Conservation (phyloP, 441 rosid genomes). For the Gossypium aridum region DNA sequence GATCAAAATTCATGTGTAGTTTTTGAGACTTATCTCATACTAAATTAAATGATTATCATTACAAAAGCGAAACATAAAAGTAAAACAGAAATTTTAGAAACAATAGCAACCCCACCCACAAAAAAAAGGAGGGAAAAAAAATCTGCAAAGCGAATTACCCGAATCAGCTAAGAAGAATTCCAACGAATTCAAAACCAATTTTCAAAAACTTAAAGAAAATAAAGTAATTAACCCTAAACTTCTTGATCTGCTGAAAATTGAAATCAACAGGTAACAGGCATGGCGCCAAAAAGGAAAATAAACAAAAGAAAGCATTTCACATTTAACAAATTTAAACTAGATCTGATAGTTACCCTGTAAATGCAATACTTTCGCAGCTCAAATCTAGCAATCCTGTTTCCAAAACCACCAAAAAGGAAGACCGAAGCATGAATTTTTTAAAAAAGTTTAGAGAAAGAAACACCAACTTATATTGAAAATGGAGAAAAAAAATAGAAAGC, state of each 20-base stretch:
- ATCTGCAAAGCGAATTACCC: background rate
- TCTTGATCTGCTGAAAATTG: constrained; percentile 13
- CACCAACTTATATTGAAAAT: constrained; percentile 13
- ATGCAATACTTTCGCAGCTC: constrained; percentile 24
- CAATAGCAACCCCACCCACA: background rate
- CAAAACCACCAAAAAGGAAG: constrained; percentile 13
- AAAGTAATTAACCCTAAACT: background rate
- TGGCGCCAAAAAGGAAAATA: constrained; percentile 17
- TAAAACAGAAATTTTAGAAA: background rate
- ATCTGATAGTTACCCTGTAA: constrained; percentile 56
- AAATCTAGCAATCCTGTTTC: constrained; percentile 41
- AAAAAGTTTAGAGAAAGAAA: background rate
- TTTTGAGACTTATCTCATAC: no score
- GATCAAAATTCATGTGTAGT: no score
- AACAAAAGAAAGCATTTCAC: background rate
- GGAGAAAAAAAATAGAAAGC: background rate
- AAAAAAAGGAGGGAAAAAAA: background rate
- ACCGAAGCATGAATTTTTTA: constrained; percentile 13
- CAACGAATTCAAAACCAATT: background rate
- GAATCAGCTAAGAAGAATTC: constrained; percentile 1
- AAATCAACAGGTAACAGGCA: constrained; percentile 9
- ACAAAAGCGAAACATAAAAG: background rate
- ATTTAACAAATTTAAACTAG: constrained; percentile 25
- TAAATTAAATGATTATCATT: background rate
- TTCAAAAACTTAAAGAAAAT: background rate